Conservation (phyloP, 2,329 filamentous ascomycete genomes). For the Penicillium sclerotigenum region DNA sequence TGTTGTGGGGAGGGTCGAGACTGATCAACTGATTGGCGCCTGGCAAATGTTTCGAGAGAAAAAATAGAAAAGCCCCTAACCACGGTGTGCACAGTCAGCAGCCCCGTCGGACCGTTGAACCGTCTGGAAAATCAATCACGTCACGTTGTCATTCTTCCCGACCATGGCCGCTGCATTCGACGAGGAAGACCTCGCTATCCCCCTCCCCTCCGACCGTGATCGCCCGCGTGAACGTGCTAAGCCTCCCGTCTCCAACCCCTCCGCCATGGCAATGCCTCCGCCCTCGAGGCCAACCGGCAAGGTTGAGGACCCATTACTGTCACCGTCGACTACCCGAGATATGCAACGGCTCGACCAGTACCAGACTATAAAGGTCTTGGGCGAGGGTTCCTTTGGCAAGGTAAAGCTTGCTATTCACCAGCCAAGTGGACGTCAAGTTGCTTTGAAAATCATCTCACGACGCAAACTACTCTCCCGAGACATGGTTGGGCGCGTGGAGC, state of each 20-base stretch:
- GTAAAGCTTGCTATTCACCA: conserved; percentile 95
- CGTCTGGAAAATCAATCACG: conserved; percentile 34
- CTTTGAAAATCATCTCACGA: conserved; percentile 94
- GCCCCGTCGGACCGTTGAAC: conserved; percentile 16
- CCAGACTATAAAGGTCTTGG: conserved; percentile 82
- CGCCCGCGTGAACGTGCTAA: conserved; percentile 25
- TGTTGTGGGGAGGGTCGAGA: conserved; percentile 27
- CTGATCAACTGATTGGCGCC: conserved; percentile 21
- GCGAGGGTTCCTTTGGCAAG: conserved; percentile 97
- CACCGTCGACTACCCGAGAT: conserved; percentile 51
- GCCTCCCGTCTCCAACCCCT: conserved; percentile 26
- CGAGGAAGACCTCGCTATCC: conserved; percentile 80
- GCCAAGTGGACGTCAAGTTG: conserved; percentile 89
- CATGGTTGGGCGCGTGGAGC: conserved; percentile 95
- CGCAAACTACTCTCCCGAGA: conserved; percentile 95
- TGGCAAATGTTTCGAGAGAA: conserved; percentile 4
- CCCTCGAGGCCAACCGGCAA: conserved; percentile 33
- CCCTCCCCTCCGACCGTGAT: conserved; percentile 47
- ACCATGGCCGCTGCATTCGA: conserved; percentile 56
- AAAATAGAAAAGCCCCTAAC: conserved; percentile 9
- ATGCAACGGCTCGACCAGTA: conserved; percentile 90
- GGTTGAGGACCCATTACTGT: conserved; percentile 36
- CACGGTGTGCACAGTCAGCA: conserved; percentile 23
- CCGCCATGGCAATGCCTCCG: conserved; percentile 39
- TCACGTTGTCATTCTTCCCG: conserved; percentile 33